Evolutionary conservation across 345 rosid species (phyloP), one percentile per base, ranked within the genome.

Genomic region (Citrus sp.): DNA sequence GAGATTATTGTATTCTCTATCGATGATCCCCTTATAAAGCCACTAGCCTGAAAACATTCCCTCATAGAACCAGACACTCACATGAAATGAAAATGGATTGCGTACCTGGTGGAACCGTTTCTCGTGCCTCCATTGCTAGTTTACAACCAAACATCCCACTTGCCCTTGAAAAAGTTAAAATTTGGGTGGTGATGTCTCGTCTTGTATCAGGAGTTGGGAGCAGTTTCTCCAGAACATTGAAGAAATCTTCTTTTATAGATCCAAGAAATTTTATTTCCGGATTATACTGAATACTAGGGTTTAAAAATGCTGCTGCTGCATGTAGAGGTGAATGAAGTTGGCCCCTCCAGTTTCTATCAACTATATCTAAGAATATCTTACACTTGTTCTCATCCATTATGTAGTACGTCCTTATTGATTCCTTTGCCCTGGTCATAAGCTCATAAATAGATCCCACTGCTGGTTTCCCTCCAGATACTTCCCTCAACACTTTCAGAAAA

Each of bases 371-470:
- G 70, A 94, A 89, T 5, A 87, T 88, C 89, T 89, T 91, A 79
- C 94, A 92, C 90, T 94, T 94, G 40, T 83, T 85, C 84, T 94
- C 97, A 60, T 92, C 97, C 98, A 94, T 90, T 75, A 94, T 94
- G 74, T 90, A 92, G 85, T 92, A 94, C 27, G 98, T 94, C 82
- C 90, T 87, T 71, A 94, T 89, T 0, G 93, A 92, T 80, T 94
- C 98, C 86, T 92, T 92, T 4, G 95, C 98, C 82, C 85, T 84
- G 4, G 90, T 91, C 98, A 94, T 92, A 67, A 90, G 86, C 85
- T 94, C 98, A 19, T 94, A 94, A 40, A 94, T 89, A 63, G 88
- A 91, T 55, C 97, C 97, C 60, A 92, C 85, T 12, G 91, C 89
- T 30, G 93, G 94, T 82, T 88, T 94, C 59, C 97, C 97, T 35